These are phyloP conservation scores for Gautieria morchelliformis DNA, from an alignment of 768 basidiomycete genomes.

Conservation along the genomic window DNA sequence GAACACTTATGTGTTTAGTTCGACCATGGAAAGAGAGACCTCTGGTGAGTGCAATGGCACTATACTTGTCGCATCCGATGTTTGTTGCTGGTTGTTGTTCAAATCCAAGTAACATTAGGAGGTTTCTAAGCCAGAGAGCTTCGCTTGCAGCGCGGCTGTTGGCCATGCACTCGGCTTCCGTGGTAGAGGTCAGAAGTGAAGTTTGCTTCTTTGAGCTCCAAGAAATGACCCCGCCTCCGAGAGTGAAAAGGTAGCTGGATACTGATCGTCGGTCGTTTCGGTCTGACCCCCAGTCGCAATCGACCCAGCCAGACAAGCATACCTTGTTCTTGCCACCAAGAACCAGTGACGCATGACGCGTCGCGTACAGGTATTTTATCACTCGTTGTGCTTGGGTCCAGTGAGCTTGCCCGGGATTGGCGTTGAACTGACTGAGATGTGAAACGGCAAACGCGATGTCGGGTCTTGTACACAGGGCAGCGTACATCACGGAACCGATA, in stretches of 20 bases:
- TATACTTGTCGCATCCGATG: slow-evolving; percentile 23
- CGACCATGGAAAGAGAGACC: slow-evolving; percentile 18
- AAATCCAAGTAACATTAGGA: neutral
- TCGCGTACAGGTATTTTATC: slow-evolving; percentile 17
- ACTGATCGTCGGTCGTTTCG: slow-evolving; percentile 21
- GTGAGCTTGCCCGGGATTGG: slow-evolving; percentile 17
- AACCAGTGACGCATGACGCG: neutral
- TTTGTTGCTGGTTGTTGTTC: neutral
- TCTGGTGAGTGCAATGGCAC: slow-evolving; percentile 16
- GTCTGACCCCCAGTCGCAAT: slow-evolving; percentile 24
- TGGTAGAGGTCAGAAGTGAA: slow-evolving; percentile 22
- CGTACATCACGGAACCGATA: slow-evolving; percentile 23
- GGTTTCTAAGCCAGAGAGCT: neutral
- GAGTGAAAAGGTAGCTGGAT: slow-evolving; percentile 22
- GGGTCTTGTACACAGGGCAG: slow-evolving; percentile 6
- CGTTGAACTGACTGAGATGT: slow-evolving; percentile 14
- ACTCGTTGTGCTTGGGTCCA: slow-evolving; percentile 18
- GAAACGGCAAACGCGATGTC: slow-evolving; percentile 15
- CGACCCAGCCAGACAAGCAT: slow-evolving; percentile 10
- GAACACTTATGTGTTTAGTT: slow-evolving; percentile 19
- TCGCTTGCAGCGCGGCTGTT: slow-evolving; percentile 6
- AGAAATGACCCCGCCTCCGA: slow-evolving; percentile 15
- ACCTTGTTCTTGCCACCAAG: slow-evolving; percentile 9
- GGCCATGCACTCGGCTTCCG: slow-evolving; percentile 29
- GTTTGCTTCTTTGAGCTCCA: slow-evolving; percentile 25